Conservation (phyloP, 2,329 filamentous ascomycete genomes). For the Penicillium polonicum region DNA sequence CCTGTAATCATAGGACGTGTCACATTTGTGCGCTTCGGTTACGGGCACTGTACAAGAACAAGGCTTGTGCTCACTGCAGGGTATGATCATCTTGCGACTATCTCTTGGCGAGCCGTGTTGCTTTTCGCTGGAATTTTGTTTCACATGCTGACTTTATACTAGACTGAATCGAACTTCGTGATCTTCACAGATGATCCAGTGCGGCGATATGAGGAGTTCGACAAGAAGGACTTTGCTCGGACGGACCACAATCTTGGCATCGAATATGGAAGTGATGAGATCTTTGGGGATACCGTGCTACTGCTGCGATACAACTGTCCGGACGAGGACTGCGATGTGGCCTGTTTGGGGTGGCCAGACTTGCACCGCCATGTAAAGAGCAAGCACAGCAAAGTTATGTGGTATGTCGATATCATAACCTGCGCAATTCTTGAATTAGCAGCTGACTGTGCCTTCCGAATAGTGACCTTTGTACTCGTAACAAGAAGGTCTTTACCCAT, state of each 20-base stretch:
- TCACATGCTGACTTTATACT: constrained; percentile 14
- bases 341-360: constrained; percentile 77
- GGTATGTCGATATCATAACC: constrained; percentile 44
- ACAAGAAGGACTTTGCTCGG: constrained; percentile 68
- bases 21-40: constrained; percentile 92
- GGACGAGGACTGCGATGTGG: constrained; percentile 77
- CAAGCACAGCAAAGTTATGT: constrained; percentile 83
- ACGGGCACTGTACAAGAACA: constrained; percentile 92
- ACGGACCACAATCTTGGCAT: constrained; percentile 86
- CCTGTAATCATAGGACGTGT: constrained; percentile 94
- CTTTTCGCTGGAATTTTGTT: neutral
- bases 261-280: constrained; percentile 82
- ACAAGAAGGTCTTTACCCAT: constrained; percentile 98
- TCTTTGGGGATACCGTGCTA: constrained; percentile 85
- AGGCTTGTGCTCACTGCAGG: constrained; percentile 93
- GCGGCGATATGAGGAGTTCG: constrained; percentile 85
- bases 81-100: constrained; percentile 52
- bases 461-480: constrained; percentile 80
- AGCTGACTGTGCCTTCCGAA: constrained; percentile 9
- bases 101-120: neutral
- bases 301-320: constrained; percentile 94
- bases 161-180: constrained; percentile 62
- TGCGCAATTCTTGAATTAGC: constrained; percentile 5
- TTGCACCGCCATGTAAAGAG: constrained; percentile 77
- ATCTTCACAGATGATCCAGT: constrained; percentile 84